Conservation (phyloP, 108 stramenopile genomes). For the Skeletonema marinoi region DNA sequence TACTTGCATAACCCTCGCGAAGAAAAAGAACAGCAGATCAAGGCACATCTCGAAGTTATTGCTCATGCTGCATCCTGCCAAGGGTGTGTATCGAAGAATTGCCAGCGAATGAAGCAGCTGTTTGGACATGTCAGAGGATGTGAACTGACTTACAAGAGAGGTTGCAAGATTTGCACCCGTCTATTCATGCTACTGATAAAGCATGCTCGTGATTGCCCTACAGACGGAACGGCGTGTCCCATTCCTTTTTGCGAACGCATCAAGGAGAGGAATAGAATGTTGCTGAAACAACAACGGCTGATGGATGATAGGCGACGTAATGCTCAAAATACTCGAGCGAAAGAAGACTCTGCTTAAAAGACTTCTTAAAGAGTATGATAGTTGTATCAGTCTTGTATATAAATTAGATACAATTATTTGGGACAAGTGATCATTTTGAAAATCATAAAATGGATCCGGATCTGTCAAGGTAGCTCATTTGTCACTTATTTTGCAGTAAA, state of each 20-base stretch:
- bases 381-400: background rate
- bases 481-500: too few species aligned
- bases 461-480: too few species aligned
- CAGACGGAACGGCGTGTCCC: conserved; percentile 54
- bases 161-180: conserved; percentile 84
- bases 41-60: conserved; percentile 81
- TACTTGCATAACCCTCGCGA: conserved; percentile 89
- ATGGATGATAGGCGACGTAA: conserved; percentile 82
- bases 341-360: background rate
- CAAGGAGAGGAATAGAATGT: conserved; percentile 61
- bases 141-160: conserved; percentile 57
- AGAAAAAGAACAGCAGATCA: conserved; percentile 72
- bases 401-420: too few species aligned
- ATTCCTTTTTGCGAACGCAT: conserved; percentile 85
- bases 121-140: conserved; percentile 71
- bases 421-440: too few species aligned
- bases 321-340: conserved; percentile 65
- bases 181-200: conserved; percentile 80
- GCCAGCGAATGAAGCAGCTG: conserved; percentile 86
- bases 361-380: background rate
- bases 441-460: too few species aligned
- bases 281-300: conserved; percentile 69
- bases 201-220: conserved; percentile 83
- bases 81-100: conserved; percentile 79
- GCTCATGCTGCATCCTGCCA: conserved; percentile 77